phyloP scores from a whole-genome alignment of 1,284 basidiomycete species.

The Moesziomyces parantarcticus region DNA sequence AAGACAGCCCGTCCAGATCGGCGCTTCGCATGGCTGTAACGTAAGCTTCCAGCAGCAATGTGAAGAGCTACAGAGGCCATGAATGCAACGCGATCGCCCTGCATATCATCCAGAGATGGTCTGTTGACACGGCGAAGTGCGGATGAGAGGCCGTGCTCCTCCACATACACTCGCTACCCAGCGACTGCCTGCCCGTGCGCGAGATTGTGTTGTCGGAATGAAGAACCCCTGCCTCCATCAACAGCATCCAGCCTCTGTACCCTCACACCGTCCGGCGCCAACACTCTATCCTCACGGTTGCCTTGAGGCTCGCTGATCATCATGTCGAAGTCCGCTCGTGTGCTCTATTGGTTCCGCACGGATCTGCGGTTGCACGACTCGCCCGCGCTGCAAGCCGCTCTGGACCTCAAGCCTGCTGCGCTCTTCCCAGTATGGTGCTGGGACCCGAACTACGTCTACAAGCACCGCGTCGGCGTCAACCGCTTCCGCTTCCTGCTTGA shows the following conservation, averaged over 20 bases:
- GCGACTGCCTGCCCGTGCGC: no score
- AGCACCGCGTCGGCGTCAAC: slow-evolving; percentile 71
- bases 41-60: slow-evolving; percentile 13
- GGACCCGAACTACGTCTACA: slow-evolving; percentile 69
- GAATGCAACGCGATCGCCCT: not conserved
- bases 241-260: not conserved
- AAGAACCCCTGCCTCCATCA: no score
- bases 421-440: slow-evolving; percentile 70
- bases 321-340: slow-evolving; percentile 55
- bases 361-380: slow-evolving; percentile 72
- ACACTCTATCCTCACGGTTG: not conserved
- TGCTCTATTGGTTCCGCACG: slow-evolving; percentile 72
- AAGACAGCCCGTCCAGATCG: slow-evolving; percentile 34
- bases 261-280: not conserved
- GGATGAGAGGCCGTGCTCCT: no score
- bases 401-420: slow-evolving; percentile 68
- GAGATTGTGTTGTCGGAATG: no score
- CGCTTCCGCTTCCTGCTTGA: slow-evolving; percentile 71
- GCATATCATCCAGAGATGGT: no score
- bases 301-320: not conserved
- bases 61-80: not conserved
- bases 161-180: no score
- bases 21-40: slow-evolving; percentile 17
- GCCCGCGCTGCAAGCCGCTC: slow-evolving; percentile 70
- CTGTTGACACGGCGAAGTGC: no score